phyloP scores from a whole-genome alignment of 2,329 filamentous ascomycete genomes.

The Claviceps pazoutovae region DNA sequence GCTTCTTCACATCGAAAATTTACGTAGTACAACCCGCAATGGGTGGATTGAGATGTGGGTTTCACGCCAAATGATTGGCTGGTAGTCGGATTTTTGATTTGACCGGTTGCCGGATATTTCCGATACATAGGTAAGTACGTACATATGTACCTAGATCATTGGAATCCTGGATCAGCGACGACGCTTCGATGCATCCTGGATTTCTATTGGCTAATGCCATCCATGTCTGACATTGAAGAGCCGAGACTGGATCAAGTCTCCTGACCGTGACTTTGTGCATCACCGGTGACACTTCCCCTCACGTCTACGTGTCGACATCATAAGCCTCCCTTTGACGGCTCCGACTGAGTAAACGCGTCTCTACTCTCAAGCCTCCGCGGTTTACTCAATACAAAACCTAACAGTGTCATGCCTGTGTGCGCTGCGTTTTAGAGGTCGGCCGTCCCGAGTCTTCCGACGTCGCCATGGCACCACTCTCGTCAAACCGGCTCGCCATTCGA shows the following conservation, averaged over 20 bases:
- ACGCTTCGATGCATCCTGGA: not conserved
- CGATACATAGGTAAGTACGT: no score
- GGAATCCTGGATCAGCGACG: not conserved
- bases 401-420: slow-evolving; percentile 18
- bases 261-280: not conserved
- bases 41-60: not conserved
- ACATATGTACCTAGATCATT: no score
- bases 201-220: slow-evolving; percentile 2
- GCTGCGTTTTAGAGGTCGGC: slow-evolving; percentile 39
- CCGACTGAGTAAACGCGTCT: not conserved
- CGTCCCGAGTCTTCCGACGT: slow-evolving; percentile 20
- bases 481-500: slow-evolving; percentile 21
- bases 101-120: not conserved
- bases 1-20: slow-evolving; percentile 1
- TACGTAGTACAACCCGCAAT: not conserved
- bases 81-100: slow-evolving; percentile 1
- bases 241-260: not conserved
- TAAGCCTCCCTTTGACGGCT: not conserved
- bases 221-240: not conserved
- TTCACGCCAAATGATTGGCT: not conserved
- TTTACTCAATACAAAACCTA: not conserved
- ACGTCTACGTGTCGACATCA: slow-evolving; percentile 2
- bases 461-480: slow-evolving; percentile 44
- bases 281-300: not conserved
- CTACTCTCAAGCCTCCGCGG: not conserved